Evolutionary conservation across 768 basidiomycete genomes (phyloP).

Genomic region (Termitomyces eurrhizus): DNA sequence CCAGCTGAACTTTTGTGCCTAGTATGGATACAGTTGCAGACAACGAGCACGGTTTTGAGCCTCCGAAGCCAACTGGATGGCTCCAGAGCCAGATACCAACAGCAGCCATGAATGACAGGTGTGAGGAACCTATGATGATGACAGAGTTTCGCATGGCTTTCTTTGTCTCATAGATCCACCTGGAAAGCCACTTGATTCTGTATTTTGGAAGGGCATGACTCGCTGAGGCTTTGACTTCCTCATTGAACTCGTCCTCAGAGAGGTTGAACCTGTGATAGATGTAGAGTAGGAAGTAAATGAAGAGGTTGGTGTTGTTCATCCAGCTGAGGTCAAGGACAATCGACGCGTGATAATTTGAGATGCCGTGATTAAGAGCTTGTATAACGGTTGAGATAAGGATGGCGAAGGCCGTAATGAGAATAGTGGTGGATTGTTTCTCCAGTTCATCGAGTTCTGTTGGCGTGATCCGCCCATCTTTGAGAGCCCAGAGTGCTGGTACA

Average conservation of each 20-base stretch:
- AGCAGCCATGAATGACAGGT: constrained; percentile 1
- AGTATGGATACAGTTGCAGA: background rate
- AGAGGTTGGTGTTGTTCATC: background rate
- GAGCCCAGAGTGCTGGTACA: constrained; percentile 18
- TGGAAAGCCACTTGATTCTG: background rate
- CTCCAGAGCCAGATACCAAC: constrained; percentile 4
- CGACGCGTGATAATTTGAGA: background rate
- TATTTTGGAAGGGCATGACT: background rate
- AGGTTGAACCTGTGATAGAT: background rate
- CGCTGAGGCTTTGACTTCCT: background rate
- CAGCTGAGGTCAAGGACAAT: background rate
- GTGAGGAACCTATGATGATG: background rate
- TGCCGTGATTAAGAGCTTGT: constrained; percentile 11
- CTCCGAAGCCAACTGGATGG: background rate
- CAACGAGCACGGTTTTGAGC: background rate
- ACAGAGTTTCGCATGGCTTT: background rate
- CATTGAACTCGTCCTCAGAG: background rate
- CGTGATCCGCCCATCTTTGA: constrained; percentile 17
- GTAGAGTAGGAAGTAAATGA: background rate
- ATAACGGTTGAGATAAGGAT: constrained; percentile 21
- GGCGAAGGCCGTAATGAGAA: constrained; percentile 13
- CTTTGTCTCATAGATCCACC: background rate
- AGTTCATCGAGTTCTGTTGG: constrained; percentile 15
- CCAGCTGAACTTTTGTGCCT: background rate
- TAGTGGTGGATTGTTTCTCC: background rate